phyloP scores from a whole-genome alignment of 306 rosid species.

The Glycine tomentella region DNA sequence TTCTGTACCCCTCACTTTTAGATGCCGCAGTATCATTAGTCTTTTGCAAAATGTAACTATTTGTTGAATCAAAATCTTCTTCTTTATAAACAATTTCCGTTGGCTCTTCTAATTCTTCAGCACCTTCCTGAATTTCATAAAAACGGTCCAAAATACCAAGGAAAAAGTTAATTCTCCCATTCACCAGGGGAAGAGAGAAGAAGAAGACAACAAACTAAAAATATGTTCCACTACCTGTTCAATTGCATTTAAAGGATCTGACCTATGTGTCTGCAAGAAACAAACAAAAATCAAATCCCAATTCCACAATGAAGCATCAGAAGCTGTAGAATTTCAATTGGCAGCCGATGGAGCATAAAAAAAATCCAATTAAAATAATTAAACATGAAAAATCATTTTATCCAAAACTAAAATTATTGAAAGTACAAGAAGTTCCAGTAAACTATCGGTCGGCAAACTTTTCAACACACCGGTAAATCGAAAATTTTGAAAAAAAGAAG shows the following conservation, averaged over 20 bases:
- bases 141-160: not conserved
- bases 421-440: slow-evolving; percentile 26
- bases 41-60: slow-evolving; percentile 42
- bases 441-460: too few species aligned
- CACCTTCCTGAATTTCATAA: slow-evolving; percentile 60
- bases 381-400: slow-evolving; percentile 6
- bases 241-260: slow-evolving; percentile 67
- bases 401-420: slow-evolving; percentile 16
- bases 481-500: not conserved
- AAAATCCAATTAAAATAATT: not conserved
- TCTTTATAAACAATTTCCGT: slow-evolving; percentile 78
- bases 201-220: not conserved
- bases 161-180: slow-evolving; percentile 16
- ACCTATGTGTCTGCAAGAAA: slow-evolving; percentile 77
- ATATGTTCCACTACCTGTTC: slow-evolving; percentile 67
- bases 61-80: slow-evolving; percentile 46
- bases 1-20: slow-evolving; percentile 48
- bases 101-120: slow-evolving; percentile 79
- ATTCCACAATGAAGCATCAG: slow-evolving; percentile 33
- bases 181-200: not conserved
- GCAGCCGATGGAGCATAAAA: slow-evolving; percentile 11
- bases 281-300: slow-evolving; percentile 47
- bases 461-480: too few species aligned
- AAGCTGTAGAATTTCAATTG: slow-evolving; percentile 40
- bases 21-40: slow-evolving; percentile 51